A percentile compares a stretch with the other conserved stretches of the same genome.
Evolutionary conservation across 331 rosid species (phyloP).

Genomic region (Cucumis variabilis): DNA sequence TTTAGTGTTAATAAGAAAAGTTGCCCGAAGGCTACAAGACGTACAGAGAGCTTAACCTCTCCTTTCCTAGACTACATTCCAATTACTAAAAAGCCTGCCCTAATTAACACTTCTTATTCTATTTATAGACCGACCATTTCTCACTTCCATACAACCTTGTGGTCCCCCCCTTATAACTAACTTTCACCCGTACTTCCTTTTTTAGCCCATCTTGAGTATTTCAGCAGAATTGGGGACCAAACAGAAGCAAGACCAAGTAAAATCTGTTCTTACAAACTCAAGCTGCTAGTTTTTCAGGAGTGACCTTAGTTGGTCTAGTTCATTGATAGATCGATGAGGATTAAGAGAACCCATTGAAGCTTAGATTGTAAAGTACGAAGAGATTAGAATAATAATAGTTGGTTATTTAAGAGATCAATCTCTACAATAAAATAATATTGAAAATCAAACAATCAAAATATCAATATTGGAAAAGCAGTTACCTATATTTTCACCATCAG

Average conservation of each 20-base stretch:
- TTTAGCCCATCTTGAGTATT: too few species aligned
- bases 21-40: too few species aligned
- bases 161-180: too few species aligned
- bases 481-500: conserved; percentile 54
- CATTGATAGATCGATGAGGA: not conserved
- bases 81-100: too few species aligned
- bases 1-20: too few species aligned
- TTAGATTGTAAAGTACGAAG: not conserved
- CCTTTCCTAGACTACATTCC: too few species aligned
- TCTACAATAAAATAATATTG: not conserved
- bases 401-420: not conserved
- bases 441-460: not conserved
- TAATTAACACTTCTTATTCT: too few species aligned
- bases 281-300: not conserved
- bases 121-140: too few species aligned
- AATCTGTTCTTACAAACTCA: not conserved
- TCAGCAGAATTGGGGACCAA: too few species aligned
- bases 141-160: too few species aligned
- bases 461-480: conserved; percentile 27
- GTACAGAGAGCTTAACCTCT: too few species aligned
- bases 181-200: too few species aligned
- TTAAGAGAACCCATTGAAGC: not conserved
- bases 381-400: not conserved
- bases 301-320: not conserved
- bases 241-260: not conserved